These are phyloP conservation scores for Trichoderma gracile DNA, from an alignment of 2,329 filamentous ascomycete species.

Conservation along the genomic window DNA sequence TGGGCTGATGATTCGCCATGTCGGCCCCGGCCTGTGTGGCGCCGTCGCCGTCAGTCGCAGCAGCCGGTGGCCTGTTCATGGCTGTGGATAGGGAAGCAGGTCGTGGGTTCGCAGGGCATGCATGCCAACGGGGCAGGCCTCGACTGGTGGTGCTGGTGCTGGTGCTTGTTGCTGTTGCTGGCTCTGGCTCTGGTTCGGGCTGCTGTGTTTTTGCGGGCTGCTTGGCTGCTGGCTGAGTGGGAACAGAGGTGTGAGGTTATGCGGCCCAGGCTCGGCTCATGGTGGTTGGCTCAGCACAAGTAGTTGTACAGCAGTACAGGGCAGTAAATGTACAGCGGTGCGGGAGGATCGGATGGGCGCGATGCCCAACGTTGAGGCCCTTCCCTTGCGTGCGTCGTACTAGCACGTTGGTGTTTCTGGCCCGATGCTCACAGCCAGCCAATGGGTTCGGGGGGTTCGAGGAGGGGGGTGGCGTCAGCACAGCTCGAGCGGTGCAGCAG, in stretches of 20 bases:
- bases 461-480: background rate
- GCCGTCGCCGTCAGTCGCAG: constrained; percentile 26
- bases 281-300: constrained; percentile 36
- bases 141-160: constrained; percentile 1
- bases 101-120: constrained; percentile 36
- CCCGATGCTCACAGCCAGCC: constrained; percentile 11
- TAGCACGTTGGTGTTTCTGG: constrained; percentile 1
- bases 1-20: constrained; percentile 28
- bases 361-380: constrained; percentile 33
- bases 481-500: constrained; percentile 17
- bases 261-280: constrained; percentile 38
- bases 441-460: constrained; percentile 5
- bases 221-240: constrained; percentile 28
- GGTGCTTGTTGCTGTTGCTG: constrained; percentile 34
- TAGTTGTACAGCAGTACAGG: too few relatives aligned
- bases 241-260: constrained; percentile 26
- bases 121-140: constrained; percentile 39
- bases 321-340: constrained; percentile 24
- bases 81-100: constrained; percentile 29
- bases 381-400: constrained; percentile 17
- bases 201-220: too few relatives aligned
- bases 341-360: constrained; percentile 28
- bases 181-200: background rate
- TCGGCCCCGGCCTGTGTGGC: constrained; percentile 29
- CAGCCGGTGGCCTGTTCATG: constrained; percentile 37